phyloP scores from a whole-genome alignment of 306 rosid species.

The Casuarina equisetifolia region DNA sequence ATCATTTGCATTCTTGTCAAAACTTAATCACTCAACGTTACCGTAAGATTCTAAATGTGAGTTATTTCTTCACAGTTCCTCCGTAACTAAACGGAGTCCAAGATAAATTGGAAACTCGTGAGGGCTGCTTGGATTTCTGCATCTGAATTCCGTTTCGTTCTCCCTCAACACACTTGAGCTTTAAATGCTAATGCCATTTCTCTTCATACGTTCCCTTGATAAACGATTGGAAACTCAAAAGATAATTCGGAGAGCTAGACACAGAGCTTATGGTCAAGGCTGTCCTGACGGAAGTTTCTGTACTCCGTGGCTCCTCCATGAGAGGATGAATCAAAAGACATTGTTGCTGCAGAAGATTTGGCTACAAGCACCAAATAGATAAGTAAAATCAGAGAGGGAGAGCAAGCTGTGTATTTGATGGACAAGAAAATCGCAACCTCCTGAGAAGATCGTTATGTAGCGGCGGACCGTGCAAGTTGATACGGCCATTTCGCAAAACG shows the following conservation, averaged over 20 bases:
- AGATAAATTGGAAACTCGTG: background rate
- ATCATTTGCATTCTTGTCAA: too few species aligned
- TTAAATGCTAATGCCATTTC: background rate
- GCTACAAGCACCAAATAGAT: background rate
- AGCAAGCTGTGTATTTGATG: slow-evolving; percentile 25
- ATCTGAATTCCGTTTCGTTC: background rate
- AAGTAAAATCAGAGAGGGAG: slow-evolving; percentile 9
- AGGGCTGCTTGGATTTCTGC: background rate
- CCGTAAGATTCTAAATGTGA: background rate
- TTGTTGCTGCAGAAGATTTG: slow-evolving; percentile 34
- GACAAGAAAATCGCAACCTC: slow-evolving; percentile 29
- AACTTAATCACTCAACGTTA: background rate
- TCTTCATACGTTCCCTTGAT: slow-evolving; percentile 14
- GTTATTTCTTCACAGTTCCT: background rate
- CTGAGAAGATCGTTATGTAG: slow-evolving; percentile 39
- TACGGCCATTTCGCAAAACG: slow-evolving; percentile 45
- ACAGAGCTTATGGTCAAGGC: slow-evolving; percentile 69
- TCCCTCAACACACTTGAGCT: background rate
- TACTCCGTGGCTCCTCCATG: slow-evolving; percentile 53
- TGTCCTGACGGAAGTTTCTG: slow-evolving; percentile 65
- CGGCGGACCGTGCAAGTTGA: slow-evolving; percentile 36
- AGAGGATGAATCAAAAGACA: slow-evolving; percentile 72
- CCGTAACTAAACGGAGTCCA: background rate
- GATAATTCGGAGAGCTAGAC: background rate
- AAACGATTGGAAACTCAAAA: slow-evolving; percentile 15